phyloP scores from a whole-genome alignment of 345 rosid genomes.

The Eucalyptus rudis region DNA sequence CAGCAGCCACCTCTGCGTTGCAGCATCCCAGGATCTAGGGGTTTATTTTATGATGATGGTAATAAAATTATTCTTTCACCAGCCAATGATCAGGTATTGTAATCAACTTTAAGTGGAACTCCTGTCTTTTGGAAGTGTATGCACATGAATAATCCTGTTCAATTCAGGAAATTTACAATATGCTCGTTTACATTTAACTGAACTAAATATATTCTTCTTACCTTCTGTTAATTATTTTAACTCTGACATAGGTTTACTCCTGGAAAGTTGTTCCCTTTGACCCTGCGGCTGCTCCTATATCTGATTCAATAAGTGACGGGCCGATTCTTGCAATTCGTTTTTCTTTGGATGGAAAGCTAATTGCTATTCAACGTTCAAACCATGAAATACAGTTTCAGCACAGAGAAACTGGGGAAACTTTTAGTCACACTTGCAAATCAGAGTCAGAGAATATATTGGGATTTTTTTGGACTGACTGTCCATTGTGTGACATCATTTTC shows the following conservation, averaged over 20 bases:
- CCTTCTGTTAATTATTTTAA: background rate
- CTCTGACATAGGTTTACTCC: slow-evolving; percentile 45
- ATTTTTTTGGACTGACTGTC: slow-evolving; percentile 95
- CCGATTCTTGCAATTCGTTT: slow-evolving; percentile 61
- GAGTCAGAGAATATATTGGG: slow-evolving; percentile 86
- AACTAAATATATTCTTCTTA: background rate
- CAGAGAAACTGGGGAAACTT: slow-evolving; percentile 62
- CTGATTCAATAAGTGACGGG: slow-evolving; percentile 74
- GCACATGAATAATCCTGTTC: background rate
- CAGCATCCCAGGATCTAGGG: slow-evolving; percentile 55
- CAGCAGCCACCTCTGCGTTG: slow-evolving; percentile 61
- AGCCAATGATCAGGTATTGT: slow-evolving; percentile 53
- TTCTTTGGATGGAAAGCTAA: slow-evolving; percentile 69
- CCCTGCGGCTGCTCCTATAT: slow-evolving; percentile 44
- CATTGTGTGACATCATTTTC: slow-evolving; percentile 63
- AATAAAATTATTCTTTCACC: slow-evolving; percentile 56
- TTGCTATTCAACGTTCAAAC: slow-evolving; percentile 76
- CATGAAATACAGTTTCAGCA: slow-evolving; percentile 61
- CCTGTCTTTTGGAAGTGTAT: background rate
- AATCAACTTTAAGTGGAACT: background rate
- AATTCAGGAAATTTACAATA: background rate
- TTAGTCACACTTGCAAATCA: slow-evolving; percentile 47
- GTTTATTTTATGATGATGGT: slow-evolving; percentile 88
- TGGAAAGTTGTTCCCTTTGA: slow-evolving; percentile 75
- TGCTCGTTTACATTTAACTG: background rate